Conservation (phyloP, 169 alveolate species). For the Plasmodium falciparum region DNA sequence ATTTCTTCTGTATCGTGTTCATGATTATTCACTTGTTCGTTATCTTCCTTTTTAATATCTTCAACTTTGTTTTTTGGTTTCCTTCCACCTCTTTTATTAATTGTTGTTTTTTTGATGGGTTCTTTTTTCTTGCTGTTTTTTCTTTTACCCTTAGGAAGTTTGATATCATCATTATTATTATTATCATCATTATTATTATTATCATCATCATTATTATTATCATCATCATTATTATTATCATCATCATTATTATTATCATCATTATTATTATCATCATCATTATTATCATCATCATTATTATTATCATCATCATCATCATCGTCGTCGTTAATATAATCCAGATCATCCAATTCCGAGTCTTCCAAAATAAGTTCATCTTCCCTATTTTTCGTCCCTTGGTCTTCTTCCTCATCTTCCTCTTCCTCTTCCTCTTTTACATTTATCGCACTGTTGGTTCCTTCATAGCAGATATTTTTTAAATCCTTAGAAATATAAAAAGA, state of each 20-base stretch:
- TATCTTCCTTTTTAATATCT: not conserved
- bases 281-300: not conserved
- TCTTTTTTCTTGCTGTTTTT: not conserved
- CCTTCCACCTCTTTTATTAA: not conserved
- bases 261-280: not conserved
- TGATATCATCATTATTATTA: not conserved
- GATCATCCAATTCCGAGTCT: constrained; percentile 6
- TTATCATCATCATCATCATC: not conserved
- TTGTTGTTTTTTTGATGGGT: not conserved
- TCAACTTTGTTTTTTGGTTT: not conserved
- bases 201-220: not conserved
- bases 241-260: not conserved
- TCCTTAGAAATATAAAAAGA: constrained; percentile 52
- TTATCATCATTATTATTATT: not conserved
- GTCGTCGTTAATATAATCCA: not conserved
- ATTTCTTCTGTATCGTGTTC: not conserved
- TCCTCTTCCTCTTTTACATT: not conserved
- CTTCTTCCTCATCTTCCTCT: constrained; percentile 11
- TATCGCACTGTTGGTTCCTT: not conserved
- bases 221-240: not conserved
- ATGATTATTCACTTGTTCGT: not conserved
- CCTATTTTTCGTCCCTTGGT: not conserved
- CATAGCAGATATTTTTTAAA: constrained; percentile 67
- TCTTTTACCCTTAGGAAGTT: not conserved
- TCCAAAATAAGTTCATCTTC: not conserved